These are phyloP conservation scores for Cubamyces sp. DNA, from an alignment of 768 basidiomycete genomes.

Conservation along the genomic window DNA sequence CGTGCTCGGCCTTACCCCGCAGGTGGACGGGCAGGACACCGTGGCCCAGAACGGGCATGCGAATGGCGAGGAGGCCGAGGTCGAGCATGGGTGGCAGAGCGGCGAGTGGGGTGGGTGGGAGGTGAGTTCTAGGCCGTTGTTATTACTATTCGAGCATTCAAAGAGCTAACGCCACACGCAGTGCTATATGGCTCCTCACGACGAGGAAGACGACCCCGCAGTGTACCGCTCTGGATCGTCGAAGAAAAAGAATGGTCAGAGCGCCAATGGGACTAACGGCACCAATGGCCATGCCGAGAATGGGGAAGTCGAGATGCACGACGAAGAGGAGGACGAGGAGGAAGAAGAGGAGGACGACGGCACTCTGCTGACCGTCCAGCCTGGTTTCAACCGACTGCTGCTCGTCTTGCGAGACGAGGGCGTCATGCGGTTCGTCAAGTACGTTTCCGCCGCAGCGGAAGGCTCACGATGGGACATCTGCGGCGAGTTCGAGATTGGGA, in stretches of 20 bases:
- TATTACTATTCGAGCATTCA: constrained; percentile 15
- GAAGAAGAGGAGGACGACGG: constrained; percentile 71
- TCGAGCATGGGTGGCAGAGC: constrained; percentile 59
- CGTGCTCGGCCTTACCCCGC: constrained; percentile 84
- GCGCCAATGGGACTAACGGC: constrained; percentile 24
- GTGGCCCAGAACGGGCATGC: constrained; percentile 21
- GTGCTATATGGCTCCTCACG: constrained; percentile 95
- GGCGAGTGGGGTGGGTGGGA: constrained; percentile 96
- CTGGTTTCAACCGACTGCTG: constrained; percentile 87
- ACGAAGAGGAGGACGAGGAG: constrained; percentile 42
- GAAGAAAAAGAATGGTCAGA: constrained; percentile 26
- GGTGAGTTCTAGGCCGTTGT: constrained; percentile 45
- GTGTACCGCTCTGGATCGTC: constrained; percentile 70
- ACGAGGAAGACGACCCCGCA: constrained; percentile 94
- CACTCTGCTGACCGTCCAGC: constrained; percentile 84
- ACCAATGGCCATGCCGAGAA: constrained; percentile 28
- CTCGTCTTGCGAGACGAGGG: constrained; percentile 91
- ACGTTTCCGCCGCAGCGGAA: constrained; percentile 85
- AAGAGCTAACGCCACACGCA: constrained; percentile 32
- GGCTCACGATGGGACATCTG: constrained; percentile 94
- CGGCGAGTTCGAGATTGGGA: constrained; percentile 90
- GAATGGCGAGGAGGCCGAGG: constrained; percentile 34
- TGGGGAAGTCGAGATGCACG: constrained; percentile 14
- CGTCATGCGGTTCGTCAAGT: constrained; percentile 95
- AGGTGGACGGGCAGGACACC: constrained; percentile 40